Percentiles rank a stretch among this genome's conserved stretches.
These are phyloP conservation scores for Seiridium unicorne DNA, from an alignment of 2,329 filamentous ascomycete species.

Conservation along the genomic window DNA sequence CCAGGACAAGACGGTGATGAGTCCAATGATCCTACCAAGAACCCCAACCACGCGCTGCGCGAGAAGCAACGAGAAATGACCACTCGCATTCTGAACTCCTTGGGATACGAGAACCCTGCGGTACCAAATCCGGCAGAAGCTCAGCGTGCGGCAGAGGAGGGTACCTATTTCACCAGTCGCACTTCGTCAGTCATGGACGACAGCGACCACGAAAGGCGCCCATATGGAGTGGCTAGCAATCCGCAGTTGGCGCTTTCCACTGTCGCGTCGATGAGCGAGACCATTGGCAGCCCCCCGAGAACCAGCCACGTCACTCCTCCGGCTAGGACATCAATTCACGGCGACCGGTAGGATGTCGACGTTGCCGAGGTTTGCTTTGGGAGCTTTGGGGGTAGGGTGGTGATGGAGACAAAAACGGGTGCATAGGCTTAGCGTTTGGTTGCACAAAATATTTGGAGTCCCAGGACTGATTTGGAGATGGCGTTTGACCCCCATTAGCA, in stretches of 20 bases:
- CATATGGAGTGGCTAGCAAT: background rate
- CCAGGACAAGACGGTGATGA: conserved; percentile 30
- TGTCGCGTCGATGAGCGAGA: conserved; percentile 13
- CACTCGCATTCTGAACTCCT: conserved; percentile 10
- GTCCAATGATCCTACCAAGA: conserved; percentile 14
- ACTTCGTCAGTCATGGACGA: conserved; percentile 6
- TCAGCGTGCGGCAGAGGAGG: conserved; percentile 10
- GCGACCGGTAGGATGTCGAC: background rate
- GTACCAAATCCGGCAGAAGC: background rate
- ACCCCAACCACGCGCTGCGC: conserved; percentile 15
- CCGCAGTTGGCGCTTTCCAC: conserved; percentile 11
- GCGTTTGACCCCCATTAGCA: no score
- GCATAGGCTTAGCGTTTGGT: no score
- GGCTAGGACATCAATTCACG: background rate
- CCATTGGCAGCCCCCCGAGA: background rate
- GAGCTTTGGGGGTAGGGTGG: background rate
- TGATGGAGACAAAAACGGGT: background rate
- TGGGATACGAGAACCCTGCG: conserved; percentile 10
- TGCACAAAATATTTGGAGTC: no score
- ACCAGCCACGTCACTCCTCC: background rate
- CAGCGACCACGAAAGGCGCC: conserved; percentile 4
- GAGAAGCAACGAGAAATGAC: conserved; percentile 16
- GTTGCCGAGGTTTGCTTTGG: background rate
- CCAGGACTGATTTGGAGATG: no score
- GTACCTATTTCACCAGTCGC: conserved; percentile 8